Percentiles rank a stretch among this genome's conserved stretches.
Evolutionary conservation across 2,329 filamentous ascomycete genomes (phyloP).

Genomic region (Xylariaceae sp.): DNA sequence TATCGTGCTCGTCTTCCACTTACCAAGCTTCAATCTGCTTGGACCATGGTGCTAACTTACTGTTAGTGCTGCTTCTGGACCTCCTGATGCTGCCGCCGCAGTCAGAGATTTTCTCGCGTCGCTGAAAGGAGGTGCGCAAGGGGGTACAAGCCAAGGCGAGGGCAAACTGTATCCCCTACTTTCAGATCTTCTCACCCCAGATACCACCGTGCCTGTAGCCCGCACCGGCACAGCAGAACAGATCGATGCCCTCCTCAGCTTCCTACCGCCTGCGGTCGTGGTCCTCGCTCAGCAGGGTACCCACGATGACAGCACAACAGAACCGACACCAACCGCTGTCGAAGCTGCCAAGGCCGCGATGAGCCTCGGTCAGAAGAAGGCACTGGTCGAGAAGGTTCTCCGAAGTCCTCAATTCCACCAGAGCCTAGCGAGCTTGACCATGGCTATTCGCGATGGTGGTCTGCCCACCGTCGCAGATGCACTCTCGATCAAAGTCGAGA

Average conservation of each 20-base stretch:
- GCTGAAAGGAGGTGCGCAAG: slow-evolving; percentile 55
- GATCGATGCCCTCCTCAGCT: slow-evolving; percentile 70
- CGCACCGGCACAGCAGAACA: slow-evolving; percentile 60
- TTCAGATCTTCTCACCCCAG: slow-evolving; percentile 75
- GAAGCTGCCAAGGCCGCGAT: slow-evolving; percentile 71
- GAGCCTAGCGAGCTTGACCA: slow-evolving; percentile 77
- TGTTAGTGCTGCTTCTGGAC: slow-evolving; percentile 55
- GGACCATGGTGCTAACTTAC: slow-evolving; percentile 39
- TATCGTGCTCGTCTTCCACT: slow-evolving; percentile 9
- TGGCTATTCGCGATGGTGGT: slow-evolving; percentile 85
- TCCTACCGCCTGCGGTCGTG: slow-evolving; percentile 74
- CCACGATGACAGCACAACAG: slow-evolving; percentile 52
- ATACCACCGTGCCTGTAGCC: slow-evolving; percentile 73
- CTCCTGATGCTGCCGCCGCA: slow-evolving; percentile 67
- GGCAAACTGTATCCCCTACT: slow-evolving; percentile 76
- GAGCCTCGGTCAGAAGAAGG: slow-evolving; percentile 71
- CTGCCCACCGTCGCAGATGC: slow-evolving; percentile 87
- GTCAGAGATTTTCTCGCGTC: slow-evolving; percentile 89
- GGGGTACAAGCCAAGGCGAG: slow-evolving; percentile 40
- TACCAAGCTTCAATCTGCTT: slow-evolving; percentile 3
- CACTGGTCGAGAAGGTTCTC: slow-evolving; percentile 74
- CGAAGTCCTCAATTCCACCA: slow-evolving; percentile 89
- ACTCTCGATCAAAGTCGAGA: slow-evolving; percentile 72
- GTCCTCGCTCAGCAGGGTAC: slow-evolving; percentile 69
- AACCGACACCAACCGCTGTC: slow-evolving; percentile 65